These are phyloP conservation scores for Rhizopus delemar DNA, from an alignment of 371 early-diverging fungal genomes.

Conservation along the genomic window DNA sequence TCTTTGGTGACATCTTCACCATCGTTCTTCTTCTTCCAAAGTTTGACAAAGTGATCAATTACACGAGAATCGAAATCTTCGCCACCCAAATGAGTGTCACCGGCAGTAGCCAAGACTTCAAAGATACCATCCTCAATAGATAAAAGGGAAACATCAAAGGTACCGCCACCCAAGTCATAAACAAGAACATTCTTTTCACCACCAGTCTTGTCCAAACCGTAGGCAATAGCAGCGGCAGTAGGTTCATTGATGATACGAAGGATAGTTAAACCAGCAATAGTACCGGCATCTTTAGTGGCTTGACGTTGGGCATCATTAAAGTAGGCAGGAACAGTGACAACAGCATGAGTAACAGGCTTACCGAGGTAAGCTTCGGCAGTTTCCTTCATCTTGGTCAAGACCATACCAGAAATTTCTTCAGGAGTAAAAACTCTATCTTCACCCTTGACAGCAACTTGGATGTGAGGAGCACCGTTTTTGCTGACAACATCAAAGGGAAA, in stretches of 20 bases:
- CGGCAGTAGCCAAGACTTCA: slow-evolving; percentile 84
- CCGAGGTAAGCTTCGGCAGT: slow-evolving; percentile 96
- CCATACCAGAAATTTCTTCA: slow-evolving; percentile 96
- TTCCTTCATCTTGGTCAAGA: slow-evolving; percentile 96
- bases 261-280: slow-evolving; percentile 76
- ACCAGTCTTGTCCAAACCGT: slow-evolving; percentile 76
- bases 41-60: slow-evolving; percentile 76
- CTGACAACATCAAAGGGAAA: slow-evolving; percentile 88
- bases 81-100: slow-evolving; percentile 95
- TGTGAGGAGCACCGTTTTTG: slow-evolving; percentile 80
- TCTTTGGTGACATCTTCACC: slow-evolving; percentile 73
- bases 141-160: slow-evolving; percentile 91
- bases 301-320: slow-evolving; percentile 86
- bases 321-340: slow-evolving; percentile 93
- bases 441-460: slow-evolving; percentile 84
- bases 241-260: slow-evolving; percentile 92
- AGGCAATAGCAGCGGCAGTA: slow-evolving; percentile 94
- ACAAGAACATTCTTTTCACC: slow-evolving; percentile 80
- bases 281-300: slow-evolving; percentile 83
- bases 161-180: slow-evolving; percentile 96
- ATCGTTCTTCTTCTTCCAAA: slow-evolving; percentile 75
- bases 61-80: slow-evolving; percentile 93
- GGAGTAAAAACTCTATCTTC: slow-evolving; percentile 92
- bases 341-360: slow-evolving; percentile 78
- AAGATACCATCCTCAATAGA: slow-evolving; percentile 88